Conservation (phyloP, 352 stramenopile genomes). For the Phytophthora cajani region DNA sequence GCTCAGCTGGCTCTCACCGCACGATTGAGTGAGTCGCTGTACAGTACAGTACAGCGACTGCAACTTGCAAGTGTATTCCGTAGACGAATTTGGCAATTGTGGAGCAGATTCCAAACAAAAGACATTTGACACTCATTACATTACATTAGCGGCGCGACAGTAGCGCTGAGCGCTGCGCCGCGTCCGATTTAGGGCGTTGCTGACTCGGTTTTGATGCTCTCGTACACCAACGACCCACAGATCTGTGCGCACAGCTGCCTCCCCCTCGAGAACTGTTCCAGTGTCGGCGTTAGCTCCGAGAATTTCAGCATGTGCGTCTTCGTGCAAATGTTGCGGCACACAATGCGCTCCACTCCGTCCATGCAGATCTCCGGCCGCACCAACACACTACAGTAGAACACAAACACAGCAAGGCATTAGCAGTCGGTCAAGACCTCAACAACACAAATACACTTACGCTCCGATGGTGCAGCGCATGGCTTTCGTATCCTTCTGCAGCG, state of each 20-base stretch:
- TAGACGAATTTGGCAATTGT: no score
- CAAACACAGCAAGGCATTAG: neutral
- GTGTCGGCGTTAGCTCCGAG: slow-evolving; percentile 22
- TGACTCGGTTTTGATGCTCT: slow-evolving; percentile 47
- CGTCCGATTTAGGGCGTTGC: neutral
- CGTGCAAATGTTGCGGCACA: slow-evolving; percentile 63
- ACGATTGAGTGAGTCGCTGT: neutral
- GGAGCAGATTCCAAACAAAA: no score
- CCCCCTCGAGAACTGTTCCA: slow-evolving; percentile 47
- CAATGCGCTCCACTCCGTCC: slow-evolving; percentile 59
- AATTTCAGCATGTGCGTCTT: slow-evolving; percentile 47
- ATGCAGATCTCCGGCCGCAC: slow-evolving; percentile 49
- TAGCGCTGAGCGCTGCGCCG: neutral
- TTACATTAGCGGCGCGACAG: no score
- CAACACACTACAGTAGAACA: slow-evolving; percentile 40
- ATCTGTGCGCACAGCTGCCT: slow-evolving; percentile 34
- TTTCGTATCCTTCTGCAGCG: slow-evolving; percentile 19
- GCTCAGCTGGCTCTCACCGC: neutral
- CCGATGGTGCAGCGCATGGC: slow-evolving; percentile 35
- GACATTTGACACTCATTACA: neutral
- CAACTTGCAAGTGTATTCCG: no score
- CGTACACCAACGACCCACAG: slow-evolving; percentile 60
- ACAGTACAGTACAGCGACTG: no score
- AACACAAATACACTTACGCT: slow-evolving; percentile 30
- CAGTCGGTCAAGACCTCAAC: neutral